Conservation (phyloP, 2,329 filamentous ascomycete species). For the Xylariales sp. region DNA sequence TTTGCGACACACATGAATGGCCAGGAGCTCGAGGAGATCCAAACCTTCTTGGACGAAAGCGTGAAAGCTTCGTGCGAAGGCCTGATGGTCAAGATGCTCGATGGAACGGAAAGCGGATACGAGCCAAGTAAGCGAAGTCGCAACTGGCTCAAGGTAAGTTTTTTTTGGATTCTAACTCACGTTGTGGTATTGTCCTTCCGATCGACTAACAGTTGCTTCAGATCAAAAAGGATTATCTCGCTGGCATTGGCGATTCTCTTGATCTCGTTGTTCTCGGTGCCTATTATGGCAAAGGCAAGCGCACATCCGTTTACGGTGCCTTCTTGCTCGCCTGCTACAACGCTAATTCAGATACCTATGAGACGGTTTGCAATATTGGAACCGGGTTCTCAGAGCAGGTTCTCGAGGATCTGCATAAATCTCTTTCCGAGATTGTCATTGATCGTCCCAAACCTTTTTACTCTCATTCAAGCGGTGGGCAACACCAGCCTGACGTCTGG, state of each 20-base stretch:
- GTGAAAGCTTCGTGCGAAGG: constrained; percentile 96
- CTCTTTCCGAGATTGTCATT: constrained; percentile 74
- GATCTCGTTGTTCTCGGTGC: constrained; percentile 94
- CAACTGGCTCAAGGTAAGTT: constrained; percentile 88
- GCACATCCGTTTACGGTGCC: constrained; percentile 90
- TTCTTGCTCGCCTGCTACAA: constrained; percentile 97
- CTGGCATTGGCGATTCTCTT: constrained; percentile 89
- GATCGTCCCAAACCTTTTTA: constrained; percentile 94
- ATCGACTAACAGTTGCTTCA: constrained; percentile 28
- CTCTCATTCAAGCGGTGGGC: constrained; percentile 73
- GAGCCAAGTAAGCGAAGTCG: constrained; percentile 94
- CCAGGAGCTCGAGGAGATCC: constrained; percentile 88
- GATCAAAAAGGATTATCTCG: constrained; percentile 98
- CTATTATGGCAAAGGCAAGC: constrained; percentile 92
- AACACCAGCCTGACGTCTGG: constrained; percentile 98
- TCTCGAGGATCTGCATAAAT: constrained; percentile 78
- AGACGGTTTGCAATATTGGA: constrained; percentile 97
- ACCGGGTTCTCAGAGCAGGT: constrained; percentile 95
- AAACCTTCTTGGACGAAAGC: constrained; percentile 85
- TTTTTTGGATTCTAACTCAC: background rate
- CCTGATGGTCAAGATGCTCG: constrained; percentile 99
- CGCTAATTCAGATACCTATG: constrained; percentile 71
- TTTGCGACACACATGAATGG: constrained; percentile 86
- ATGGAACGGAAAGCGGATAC: constrained; percentile 87
- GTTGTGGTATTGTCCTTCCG: background rate